Conservation (phyloP, 768 basidiomycete genomes). For the Dioszegia hungarica region DNA sequence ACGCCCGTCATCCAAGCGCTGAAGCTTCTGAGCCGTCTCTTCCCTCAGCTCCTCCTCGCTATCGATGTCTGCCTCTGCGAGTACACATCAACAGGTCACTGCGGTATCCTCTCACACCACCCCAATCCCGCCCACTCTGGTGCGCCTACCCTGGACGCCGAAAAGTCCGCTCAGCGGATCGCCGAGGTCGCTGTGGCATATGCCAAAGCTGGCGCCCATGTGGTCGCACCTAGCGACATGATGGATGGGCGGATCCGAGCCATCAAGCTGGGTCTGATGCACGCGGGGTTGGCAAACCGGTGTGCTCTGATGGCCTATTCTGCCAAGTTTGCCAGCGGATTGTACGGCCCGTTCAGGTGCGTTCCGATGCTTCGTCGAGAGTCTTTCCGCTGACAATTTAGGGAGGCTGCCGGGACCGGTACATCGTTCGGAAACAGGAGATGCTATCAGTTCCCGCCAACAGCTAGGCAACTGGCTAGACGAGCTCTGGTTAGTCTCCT, state of each 20-base stretch:
- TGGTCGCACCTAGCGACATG: slow-evolving; percentile 99
- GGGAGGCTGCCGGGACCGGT: slow-evolving; percentile 95
- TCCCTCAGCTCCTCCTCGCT: slow-evolving; percentile 81
- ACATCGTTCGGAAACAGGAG: slow-evolving; percentile 93
- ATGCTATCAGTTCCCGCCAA: slow-evolving; percentile 93
- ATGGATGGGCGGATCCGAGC: slow-evolving; percentile 92
- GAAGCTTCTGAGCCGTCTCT: slow-evolving; percentile 66
- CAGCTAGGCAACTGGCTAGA: slow-evolving; percentile 80
- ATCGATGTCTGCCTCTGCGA: slow-evolving; percentile 99
- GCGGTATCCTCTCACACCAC: slow-evolving; percentile 56
- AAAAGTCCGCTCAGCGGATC: slow-evolving; percentile 76
- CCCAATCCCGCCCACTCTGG: slow-evolving; percentile 37
- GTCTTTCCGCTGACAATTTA: slow-evolving; percentile 46
- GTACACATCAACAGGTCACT: slow-evolving; percentile 97
- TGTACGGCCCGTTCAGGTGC: slow-evolving; percentile 95
- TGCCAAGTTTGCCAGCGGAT: slow-evolving; percentile 90
- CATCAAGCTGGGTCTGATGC: slow-evolving; percentile 81
- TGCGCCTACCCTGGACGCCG: slow-evolving; percentile 56
- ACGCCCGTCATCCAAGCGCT: slow-evolving; percentile 96
- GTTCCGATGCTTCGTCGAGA: slow-evolving; percentile 19
- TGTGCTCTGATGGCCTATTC: slow-evolving; percentile 95
- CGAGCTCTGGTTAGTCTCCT: slow-evolving; percentile 73
- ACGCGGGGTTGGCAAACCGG: slow-evolving; percentile 75
- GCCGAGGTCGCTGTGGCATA: slow-evolving; percentile 89
- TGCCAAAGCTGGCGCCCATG: slow-evolving; percentile 91